Percentiles rank a stretch among this genome's conserved stretches.
These are phyloP conservation scores for Colletotrichum somersetense DNA, from an alignment of 2,329 filamentous ascomycete species.

Conservation along the genomic window DNA sequence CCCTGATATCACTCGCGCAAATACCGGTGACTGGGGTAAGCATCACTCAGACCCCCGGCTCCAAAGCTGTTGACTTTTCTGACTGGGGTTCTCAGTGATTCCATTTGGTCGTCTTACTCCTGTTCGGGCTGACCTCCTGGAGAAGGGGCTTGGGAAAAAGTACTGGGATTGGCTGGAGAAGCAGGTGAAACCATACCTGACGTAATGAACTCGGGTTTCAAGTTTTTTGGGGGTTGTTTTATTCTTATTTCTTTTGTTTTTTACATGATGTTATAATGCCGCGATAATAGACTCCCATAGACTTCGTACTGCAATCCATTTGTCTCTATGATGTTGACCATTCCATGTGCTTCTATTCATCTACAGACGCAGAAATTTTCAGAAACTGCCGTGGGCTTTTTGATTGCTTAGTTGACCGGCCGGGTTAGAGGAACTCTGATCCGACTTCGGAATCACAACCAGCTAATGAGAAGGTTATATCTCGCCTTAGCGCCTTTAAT, in stretches of 20 bases:
- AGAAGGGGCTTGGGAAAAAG: slow-evolving; percentile 23
- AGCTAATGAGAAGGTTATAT: too few species aligned
- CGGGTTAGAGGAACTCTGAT: too few species aligned
- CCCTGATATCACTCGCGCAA: slow-evolving; percentile 51
- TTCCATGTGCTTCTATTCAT: neutral
- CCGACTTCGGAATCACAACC: neutral
- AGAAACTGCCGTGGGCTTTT: too few species aligned
- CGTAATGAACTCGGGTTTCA: neutral
- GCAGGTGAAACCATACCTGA: slow-evolving; percentile 27
- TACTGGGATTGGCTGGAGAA: slow-evolving; percentile 42
- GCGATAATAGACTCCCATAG: neutral
- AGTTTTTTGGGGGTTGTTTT: too few species aligned
- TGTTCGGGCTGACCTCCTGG: slow-evolving; percentile 24
- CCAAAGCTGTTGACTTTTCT: neutral
- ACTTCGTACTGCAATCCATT: too few species aligned
- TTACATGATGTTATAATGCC: neutral
- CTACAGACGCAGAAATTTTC: too few species aligned
- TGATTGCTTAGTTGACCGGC: too few species aligned
- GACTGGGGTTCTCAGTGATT: slow-evolving; percentile 9
- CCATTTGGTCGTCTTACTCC: slow-evolving; percentile 30
- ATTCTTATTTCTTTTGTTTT: too few species aligned
- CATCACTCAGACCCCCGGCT: neutral
- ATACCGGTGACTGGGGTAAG: slow-evolving; percentile 49
- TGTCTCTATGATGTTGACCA: neutral
- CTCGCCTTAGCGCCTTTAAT: neutral